Base-by-base conservation (phyloP, 2,329 filamentous ascomycete species). In the Ophiobolus disseminans region DNA sequence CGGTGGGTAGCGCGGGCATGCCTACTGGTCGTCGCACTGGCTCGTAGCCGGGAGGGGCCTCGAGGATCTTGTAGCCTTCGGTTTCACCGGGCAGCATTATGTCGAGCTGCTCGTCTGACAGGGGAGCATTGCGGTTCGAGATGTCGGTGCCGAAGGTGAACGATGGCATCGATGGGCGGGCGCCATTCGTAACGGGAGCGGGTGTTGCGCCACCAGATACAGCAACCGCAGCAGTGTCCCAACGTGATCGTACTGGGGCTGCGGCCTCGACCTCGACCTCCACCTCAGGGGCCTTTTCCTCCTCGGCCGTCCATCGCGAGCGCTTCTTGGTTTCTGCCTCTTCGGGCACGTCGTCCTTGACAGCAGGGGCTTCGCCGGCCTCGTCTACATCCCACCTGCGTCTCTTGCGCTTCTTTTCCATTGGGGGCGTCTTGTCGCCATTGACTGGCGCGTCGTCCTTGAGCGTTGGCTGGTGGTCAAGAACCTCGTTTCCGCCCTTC, bases 71-170 rank as follows among this genome's bases (percentile, higher is more conserved):
- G 80, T 96, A 99, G 31, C 94, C 94, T 67, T 95, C 90, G 2
- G 87, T 86, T 67, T 95, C 90, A 3, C 87, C 87, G 1, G 94
- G 94, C 5, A 99, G 84, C 80, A 99, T 89, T 69, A 88, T 80
- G 67, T 99, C 90, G 39, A 99, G 86, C 71, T 97, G 92, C 72
- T 99, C 94, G 63, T 99, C 94, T 32, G 92, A 94, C 32, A 96
- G 79, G 5, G 90, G 82, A 50, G 88, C 86, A 73, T 93, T 94
- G 55, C 92, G 88, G 45, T 80, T 84, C 32, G 88, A 86, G 41
- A 94, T 83, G 68, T 97, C 92, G 34, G 87, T 88, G 40, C 91
- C 91, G 67, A 96, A 95, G 79, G 75, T 59, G 78, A 76, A 66
- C 87, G 86, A 50, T 86, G 66, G 62, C 38, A 57, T 53, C 6